Conservation (phyloP, 164 flowering plant species). For the Chimonanthus salicifolius region DNA sequence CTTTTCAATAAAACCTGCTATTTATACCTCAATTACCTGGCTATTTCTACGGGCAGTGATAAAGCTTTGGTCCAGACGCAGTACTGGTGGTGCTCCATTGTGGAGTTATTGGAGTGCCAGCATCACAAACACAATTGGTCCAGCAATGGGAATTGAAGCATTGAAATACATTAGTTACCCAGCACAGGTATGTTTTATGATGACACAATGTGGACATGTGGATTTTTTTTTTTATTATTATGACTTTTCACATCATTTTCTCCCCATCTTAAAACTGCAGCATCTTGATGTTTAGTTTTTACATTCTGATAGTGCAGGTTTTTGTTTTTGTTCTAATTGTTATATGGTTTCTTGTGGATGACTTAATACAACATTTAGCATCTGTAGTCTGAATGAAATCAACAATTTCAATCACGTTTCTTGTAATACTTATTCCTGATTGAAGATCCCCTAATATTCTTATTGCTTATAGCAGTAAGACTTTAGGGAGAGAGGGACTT, state of each 20-base stretch:
- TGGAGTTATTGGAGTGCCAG: constrained; percentile 98
- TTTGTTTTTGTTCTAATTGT: neutral
- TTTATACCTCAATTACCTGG: neutral
- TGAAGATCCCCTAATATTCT: too few species aligned
- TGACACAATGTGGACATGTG: too few species aligned
- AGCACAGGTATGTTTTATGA: constrained; percentile 61
- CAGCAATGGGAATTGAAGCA: constrained; percentile 99
- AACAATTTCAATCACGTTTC: neutral
- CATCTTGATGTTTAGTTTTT: too few species aligned
- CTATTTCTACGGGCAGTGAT: constrained; percentile 45
- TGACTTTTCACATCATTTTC: too few species aligned
- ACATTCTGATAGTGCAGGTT: too few species aligned
- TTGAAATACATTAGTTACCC: constrained; percentile 96
- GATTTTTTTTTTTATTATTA: too few species aligned
- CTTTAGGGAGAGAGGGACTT: too few species aligned
- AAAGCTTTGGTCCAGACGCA: constrained; percentile 71
- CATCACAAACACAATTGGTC: constrained; percentile 94
- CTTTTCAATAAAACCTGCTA: neutral
- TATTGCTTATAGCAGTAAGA: too few species aligned
- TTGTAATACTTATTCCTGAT: too few species aligned
- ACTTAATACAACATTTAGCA: neutral
- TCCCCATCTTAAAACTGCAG: too few species aligned
- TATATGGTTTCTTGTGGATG: neutral
- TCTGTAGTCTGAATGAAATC: neutral
- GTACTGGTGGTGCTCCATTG: constrained; percentile 84